These are phyloP conservation scores for Pseudogymnoascus verrucosus DNA, from an alignment of 2,329 filamentous ascomycete genomes.

Conservation along the genomic window DNA sequence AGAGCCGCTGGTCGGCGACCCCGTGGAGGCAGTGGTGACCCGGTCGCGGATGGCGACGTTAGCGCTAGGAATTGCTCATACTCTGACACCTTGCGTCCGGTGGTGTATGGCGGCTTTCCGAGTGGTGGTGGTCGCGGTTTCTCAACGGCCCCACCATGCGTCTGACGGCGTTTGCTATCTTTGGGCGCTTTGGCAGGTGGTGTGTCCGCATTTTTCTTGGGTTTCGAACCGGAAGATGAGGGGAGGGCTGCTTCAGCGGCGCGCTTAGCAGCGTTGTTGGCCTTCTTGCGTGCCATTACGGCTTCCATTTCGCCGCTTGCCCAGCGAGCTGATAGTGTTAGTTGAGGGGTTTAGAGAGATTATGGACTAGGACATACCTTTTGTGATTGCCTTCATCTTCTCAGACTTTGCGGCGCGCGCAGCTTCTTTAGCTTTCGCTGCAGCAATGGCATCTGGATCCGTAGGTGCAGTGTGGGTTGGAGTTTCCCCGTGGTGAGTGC, in stretches of 20 bases:
- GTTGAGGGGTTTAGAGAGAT: not conserved
- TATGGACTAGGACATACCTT: constrained; percentile 5
- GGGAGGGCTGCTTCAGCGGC: not conserved
- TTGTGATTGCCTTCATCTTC: constrained; percentile 12
- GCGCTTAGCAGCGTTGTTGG: constrained; percentile 47
- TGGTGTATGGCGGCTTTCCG: not conserved
- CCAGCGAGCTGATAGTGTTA: constrained; percentile 38
- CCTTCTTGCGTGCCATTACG: constrained; percentile 53
- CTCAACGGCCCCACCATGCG: not conserved
- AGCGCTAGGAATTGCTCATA: constrained; percentile 10
- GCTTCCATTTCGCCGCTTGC: constrained; percentile 51
- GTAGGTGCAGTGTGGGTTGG: not conserved
- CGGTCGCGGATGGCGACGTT: not conserved
- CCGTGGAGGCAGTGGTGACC: constrained; percentile 9
- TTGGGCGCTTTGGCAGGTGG: not conserved
- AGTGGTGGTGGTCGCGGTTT: not conserved
- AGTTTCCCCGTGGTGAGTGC: not conserved
- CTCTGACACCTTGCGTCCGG: constrained; percentile 10
- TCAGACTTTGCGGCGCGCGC: constrained; percentile 10
- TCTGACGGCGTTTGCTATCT: not conserved
- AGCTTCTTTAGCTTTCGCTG: not conserved
- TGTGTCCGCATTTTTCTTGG: not conserved
- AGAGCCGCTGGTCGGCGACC: constrained; percentile 11
- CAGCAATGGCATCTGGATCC: not conserved
- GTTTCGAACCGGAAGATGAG: not conserved